Percentiles rank a stretch among this genome's conserved stretches.
phyloP scores from a whole-genome alignment of 2,329 filamentous ascomycete species.

The Pseudogymnoascus sp. region DNA sequence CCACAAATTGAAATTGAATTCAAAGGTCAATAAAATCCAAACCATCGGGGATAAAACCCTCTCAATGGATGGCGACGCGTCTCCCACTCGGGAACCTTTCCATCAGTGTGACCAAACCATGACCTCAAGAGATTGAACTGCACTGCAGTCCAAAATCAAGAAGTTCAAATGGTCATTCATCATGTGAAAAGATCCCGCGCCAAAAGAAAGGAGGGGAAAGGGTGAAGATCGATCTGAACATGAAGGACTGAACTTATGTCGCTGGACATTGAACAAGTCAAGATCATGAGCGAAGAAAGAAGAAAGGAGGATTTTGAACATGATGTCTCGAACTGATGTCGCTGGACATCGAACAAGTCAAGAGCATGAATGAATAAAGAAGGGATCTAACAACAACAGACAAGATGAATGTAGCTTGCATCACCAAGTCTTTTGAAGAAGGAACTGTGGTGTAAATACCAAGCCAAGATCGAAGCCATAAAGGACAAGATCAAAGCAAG shows the following conservation, averaged over 20 bases:
- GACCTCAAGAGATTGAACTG: neutral
- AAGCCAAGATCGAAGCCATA: neutral
- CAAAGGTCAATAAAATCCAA: neutral
- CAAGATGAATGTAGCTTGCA: neutral
- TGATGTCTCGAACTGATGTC: no score
- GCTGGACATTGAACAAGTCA: neutral
- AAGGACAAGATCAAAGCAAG: neutral
- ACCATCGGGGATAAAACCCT: neutral
- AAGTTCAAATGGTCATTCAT: neutral
- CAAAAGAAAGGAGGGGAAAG: neutral
- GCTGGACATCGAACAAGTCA: no score
- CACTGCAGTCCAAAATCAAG: neutral
- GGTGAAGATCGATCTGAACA: neutral
- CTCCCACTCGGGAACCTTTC: neutral
- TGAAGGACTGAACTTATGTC: neutral
- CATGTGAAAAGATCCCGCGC: neutral
- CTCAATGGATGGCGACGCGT: neutral
- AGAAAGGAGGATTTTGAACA: no score
- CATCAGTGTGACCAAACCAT: neutral
- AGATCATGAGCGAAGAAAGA: no score
- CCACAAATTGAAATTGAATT: neutral
- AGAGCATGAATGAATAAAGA: no score
- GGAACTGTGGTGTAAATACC: neutral
- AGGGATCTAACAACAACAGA: neutral
- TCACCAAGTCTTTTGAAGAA: neutral